These are phyloP conservation scores for Trifolium dubium DNA, from an alignment of 306 rosid species.

Conservation along the genomic window DNA sequence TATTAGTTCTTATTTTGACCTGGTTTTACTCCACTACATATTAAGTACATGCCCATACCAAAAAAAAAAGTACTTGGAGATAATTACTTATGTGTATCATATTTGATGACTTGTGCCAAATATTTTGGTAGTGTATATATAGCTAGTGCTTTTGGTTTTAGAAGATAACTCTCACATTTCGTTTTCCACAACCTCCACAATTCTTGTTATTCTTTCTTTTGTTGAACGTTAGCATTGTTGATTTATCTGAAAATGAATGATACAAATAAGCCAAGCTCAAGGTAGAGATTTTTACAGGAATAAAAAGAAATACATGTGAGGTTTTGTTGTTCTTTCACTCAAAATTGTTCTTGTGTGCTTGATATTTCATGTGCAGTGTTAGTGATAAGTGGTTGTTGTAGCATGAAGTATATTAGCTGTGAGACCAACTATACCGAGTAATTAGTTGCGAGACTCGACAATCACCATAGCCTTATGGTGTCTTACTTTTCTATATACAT, in stretches of 20 bases:
- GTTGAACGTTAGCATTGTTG: neutral
- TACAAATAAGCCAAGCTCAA: neutral
- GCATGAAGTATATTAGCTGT: neutral
- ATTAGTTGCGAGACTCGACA: neutral
- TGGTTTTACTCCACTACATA: neutral
- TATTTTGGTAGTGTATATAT: neutral
- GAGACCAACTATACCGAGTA: neutral
- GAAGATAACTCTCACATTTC: neutral
- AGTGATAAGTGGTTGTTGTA: neutral
- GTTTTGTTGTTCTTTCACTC: too few relatives aligned
- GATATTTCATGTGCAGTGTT: neutral
- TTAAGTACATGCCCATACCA: neutral
- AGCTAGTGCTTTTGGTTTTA: neutral
- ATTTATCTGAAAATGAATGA: neutral
- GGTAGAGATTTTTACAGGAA: too few relatives aligned
- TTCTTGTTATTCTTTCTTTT: neutral
- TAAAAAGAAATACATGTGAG: too few relatives aligned
- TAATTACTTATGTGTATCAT: neutral
- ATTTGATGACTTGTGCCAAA: neutral
- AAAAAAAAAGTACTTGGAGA: too few relatives aligned
- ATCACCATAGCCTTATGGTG: neutral
- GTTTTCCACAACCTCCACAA: neutral
- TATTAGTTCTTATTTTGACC: neutral
- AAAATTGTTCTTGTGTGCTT: neutral
- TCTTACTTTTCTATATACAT: conserved; percentile 25